Conservation (phyloP, 257 asterid species). For the Solanum virginianum region DNA sequence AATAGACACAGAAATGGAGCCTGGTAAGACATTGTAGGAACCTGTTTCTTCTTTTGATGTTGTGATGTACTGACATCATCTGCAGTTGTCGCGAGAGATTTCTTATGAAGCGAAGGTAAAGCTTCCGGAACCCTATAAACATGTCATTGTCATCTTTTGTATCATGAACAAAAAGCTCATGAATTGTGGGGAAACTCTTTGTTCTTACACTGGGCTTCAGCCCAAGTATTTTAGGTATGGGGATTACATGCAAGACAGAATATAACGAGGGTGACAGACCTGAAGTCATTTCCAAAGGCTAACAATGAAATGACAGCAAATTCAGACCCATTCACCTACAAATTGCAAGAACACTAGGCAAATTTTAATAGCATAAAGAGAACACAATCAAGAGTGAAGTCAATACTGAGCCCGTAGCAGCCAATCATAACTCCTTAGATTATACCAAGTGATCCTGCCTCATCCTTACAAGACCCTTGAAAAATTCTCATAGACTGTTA, state of each 20-base stretch:
- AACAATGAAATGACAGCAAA: slow-evolving; percentile 63
- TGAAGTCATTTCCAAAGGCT: slow-evolving; percentile 63
- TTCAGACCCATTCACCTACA: slow-evolving; percentile 75
- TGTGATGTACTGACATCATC: slow-evolving; percentile 33
- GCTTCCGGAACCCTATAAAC: slow-evolving; percentile 41
- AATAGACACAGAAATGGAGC: slow-evolving; percentile 1
- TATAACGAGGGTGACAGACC: slow-evolving; percentile 33
- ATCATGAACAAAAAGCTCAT: neutral
- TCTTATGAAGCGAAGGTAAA: slow-evolving; percentile 68
- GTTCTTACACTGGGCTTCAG: neutral
- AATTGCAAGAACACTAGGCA: neutral
- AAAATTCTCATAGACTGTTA: neutral
- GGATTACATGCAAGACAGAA: neutral
- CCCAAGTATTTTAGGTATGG: neutral
- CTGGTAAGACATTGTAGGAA: slow-evolving; percentile 1
- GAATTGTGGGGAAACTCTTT: neutral
- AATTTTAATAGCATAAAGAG: neutral
- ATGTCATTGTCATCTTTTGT: slow-evolving; percentile 9
- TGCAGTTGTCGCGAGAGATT: slow-evolving; percentile 55
- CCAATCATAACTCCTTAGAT: neutral
- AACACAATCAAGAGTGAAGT: neutral
- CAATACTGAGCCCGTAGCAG: neutral
- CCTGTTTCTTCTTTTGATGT: slow-evolving; percentile 52
- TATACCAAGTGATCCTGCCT: neutral
- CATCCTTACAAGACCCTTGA: neutral